These are phyloP conservation scores for Dictyostelium citrinum DNA, from an alignment of 78 protist genomes.

Conservation along the genomic window DNA sequence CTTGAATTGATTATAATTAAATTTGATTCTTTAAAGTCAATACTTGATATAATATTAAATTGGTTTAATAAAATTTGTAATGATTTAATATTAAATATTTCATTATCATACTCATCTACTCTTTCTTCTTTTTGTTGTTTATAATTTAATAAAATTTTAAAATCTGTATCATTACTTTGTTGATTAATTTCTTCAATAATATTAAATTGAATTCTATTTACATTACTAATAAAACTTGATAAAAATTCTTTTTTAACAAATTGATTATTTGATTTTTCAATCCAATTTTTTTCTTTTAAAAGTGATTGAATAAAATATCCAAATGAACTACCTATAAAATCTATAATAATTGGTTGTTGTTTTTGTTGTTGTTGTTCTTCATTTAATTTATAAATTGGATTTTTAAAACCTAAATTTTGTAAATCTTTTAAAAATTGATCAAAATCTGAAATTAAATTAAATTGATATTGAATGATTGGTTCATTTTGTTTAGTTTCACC, in stretches of 20 bases:
- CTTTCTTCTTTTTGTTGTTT: neutral
- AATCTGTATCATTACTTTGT: neutral
- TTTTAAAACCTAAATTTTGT: neutral
- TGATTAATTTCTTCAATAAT: neutral
- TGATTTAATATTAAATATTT: constrained; percentile 4
- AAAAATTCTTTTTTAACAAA: constrained; percentile 2
- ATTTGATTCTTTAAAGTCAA: neutral
- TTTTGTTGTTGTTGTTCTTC: neutral
- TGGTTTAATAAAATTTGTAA: neutral
- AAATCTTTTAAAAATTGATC: neutral
- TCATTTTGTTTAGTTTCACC: neutral
- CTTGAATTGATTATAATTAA: neutral
- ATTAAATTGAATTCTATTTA: constrained; percentile 21
- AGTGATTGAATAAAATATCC: neutral
- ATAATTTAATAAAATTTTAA: constrained; percentile 2
- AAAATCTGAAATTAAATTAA: neutral
- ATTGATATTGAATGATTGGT: constrained; percentile 23
- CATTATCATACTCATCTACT: neutral
- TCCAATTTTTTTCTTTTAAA: neutral
- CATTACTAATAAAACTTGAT: constrained; percentile 16
- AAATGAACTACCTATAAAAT: constrained; percentile 4
- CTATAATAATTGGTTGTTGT: neutral
- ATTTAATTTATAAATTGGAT: neutral
- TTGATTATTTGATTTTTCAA: constrained; percentile 16
- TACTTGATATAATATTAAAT: neutral